Evolutionary conservation across 2,329 filamentous ascomycete genomes (phyloP).

Genomic region (Colletotrichum sidae): DNA sequence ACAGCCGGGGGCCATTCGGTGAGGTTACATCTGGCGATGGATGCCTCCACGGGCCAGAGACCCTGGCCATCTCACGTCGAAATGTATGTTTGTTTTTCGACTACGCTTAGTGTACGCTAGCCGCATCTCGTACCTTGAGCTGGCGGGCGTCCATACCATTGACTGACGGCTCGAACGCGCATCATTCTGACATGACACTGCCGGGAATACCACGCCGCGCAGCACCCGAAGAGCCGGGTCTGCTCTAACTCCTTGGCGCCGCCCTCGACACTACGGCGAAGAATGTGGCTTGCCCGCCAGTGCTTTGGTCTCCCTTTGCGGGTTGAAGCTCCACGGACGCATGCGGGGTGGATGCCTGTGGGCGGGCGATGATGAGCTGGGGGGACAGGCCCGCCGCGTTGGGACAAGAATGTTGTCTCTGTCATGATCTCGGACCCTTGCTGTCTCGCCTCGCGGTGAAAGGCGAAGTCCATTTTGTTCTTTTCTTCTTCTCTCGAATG

Average conservation of each 20-base stretch:
- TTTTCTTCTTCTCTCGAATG: neutral
- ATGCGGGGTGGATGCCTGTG: neutral
- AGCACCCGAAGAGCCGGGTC: conserved; percentile 17
- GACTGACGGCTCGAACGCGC: neutral
- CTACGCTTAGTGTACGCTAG: too few relatives aligned
- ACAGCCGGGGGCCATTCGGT: too few relatives aligned
- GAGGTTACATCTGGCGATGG: too few relatives aligned
- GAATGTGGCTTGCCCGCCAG: conserved; percentile 17
- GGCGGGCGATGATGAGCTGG: conserved; percentile 3
- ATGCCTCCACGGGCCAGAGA: too few relatives aligned
- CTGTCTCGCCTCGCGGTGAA: neutral
- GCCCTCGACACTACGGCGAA: neutral
- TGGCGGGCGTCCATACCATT: neutral
- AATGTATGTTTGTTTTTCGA: too few relatives aligned
- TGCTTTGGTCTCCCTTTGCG: conserved; percentile 7
- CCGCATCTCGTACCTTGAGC: neutral
- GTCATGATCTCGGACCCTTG: too few relatives aligned
- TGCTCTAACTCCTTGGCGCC: neutral
- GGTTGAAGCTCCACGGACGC: conserved; percentile 1
- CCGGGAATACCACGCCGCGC: neutral
- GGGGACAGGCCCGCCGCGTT: conserved; percentile 13
- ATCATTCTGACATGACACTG: neutral
- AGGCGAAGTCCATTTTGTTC: neutral
- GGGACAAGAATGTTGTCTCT: conserved; percentile 8
- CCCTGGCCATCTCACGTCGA: too few relatives aligned